phyloP scores from a whole-genome alignment of 176 grass and related monocot species.

The Tillandsia leiboldiana region DNA sequence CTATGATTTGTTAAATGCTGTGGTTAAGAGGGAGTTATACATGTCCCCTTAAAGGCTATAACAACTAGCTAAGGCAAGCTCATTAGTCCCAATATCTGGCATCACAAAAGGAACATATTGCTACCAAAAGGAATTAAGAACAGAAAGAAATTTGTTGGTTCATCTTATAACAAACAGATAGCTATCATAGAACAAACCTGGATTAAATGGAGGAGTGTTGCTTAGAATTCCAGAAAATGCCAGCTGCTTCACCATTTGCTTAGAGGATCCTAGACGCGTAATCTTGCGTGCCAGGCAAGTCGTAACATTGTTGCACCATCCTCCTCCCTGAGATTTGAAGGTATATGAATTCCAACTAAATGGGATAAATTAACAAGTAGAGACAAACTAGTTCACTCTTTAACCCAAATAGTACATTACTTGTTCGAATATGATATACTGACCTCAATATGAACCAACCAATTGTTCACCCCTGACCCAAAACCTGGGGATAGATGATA shows the following conservation, averaged over 20 bases:
- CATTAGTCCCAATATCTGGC: not conserved
- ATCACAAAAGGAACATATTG: not conserved
- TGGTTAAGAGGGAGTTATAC: too few relatives aligned
- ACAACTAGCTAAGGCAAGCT: not conserved
- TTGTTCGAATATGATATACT: not conserved
- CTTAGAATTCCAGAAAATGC: slow-evolving; percentile 65
- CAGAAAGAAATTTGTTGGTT: not conserved
- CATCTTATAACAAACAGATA: not conserved
- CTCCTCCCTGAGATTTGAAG: slow-evolving; percentile 45
- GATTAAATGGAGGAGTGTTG: slow-evolving; percentile 35
- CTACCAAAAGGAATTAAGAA: not conserved
- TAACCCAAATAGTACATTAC: not conserved
- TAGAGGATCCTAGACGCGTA: slow-evolving; percentile 67
- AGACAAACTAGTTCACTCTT: not conserved
- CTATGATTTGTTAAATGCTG: too few relatives aligned
- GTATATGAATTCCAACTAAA: not conserved
- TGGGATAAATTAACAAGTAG: not conserved
- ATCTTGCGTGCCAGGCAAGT: slow-evolving; percentile 52
- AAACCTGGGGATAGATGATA: slow-evolving; percentile 28
- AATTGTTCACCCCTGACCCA: slow-evolving; percentile 20
- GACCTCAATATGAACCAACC: slow-evolving; percentile 27
- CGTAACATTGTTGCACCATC: slow-evolving; percentile 65
- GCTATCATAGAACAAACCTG: slow-evolving; percentile 21
- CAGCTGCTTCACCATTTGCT: slow-evolving; percentile 50
- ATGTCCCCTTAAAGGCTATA: too few relatives aligned